A percentile compares a stretch with the other conserved stretches of the same genome.
phyloP scores from a whole-genome alignment of 2,329 filamentous ascomycete genomes.

The Periglandula ipomoeae region DNA sequence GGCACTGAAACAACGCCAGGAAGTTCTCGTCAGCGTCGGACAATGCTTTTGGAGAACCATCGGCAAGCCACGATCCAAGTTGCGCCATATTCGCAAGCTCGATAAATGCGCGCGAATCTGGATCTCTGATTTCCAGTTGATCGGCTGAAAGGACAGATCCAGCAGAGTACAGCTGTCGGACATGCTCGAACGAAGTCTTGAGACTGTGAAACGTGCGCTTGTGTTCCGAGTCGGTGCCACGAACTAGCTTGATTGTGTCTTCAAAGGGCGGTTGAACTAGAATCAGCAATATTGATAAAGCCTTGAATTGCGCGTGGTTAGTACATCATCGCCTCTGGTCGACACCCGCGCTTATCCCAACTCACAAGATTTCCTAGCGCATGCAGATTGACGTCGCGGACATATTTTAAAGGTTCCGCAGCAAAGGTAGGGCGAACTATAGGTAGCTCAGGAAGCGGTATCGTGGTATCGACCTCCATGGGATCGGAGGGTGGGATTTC shows the following conservation, averaged over 20 bases:
- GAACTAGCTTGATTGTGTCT: conserved; percentile 24
- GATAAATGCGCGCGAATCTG: conserved; percentile 27
- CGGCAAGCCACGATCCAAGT: conserved; percentile 31
- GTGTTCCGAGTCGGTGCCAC: conserved; percentile 24
- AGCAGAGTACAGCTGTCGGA: conserved; percentile 25
- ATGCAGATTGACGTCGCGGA: conserved; percentile 28
- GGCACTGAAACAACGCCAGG: conserved; percentile 33
- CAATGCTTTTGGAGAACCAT: conserved; percentile 28
- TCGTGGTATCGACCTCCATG: conserved; percentile 24
- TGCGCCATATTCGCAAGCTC: conserved; percentile 41
- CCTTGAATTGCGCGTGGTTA: conserved; percentile 15
- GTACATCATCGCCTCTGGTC: neutral
- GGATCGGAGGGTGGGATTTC: conserved; percentile 18
- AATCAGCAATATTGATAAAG: conserved; percentile 28
- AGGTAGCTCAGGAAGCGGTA: conserved; percentile 19
- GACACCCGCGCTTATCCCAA: conserved; percentile 8
- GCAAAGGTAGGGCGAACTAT: conserved; percentile 22
- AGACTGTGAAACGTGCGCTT: conserved; percentile 22
- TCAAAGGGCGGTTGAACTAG: conserved; percentile 28
- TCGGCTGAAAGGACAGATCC: conserved; percentile 22
- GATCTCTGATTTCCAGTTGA: conserved; percentile 23
- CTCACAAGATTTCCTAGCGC: conserved; percentile 33
- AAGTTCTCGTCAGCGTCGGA: conserved; percentile 36
- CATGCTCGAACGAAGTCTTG: conserved; percentile 23
- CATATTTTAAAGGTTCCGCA: conserved; percentile 27